phyloP scores from a whole-genome alignment of 306 rosid species.

The Heteromeles arbutifolia region DNA sequence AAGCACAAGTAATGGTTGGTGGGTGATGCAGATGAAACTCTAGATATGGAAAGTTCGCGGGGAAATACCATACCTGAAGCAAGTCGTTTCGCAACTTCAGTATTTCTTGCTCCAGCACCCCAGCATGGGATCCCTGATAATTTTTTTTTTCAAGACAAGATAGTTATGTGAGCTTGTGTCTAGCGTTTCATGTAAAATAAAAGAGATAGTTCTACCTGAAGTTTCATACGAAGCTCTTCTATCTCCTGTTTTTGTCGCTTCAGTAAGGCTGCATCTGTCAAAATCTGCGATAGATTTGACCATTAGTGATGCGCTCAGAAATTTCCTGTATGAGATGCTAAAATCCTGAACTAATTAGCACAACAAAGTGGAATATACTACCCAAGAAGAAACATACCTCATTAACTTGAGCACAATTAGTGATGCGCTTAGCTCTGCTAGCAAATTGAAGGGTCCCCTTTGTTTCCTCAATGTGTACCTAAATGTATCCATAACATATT shows the following conservation, averaged over 20 bases:
- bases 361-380: not conserved
- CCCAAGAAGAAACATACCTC: constrained; percentile 44
- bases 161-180: constrained; percentile 5
- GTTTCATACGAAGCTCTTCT: constrained; percentile 80
- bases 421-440: constrained; percentile 93
- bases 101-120: constrained; percentile 83
- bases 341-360: not conserved
- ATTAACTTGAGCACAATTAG: constrained; percentile 92
- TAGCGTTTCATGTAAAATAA: constrained; percentile 1
- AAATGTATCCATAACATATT: constrained; percentile 11
- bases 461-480: constrained; percentile 91
- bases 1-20: constrained; percentile 5
- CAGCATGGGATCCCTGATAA: constrained; percentile 85
- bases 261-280: constrained; percentile 88
- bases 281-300: constrained; percentile 43
- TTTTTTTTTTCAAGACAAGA: not conserved
- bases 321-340: not conserved
- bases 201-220: constrained; percentile 51
- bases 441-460: constrained; percentile 98
- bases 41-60: not conserved
- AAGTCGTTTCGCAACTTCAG: constrained; percentile 83
- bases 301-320: not conserved
- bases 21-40: constrained; percentile 3
- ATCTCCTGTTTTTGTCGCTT: constrained; percentile 91
- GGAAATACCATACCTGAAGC: constrained; percentile 53